Percentiles rank a stretch among this genome's conserved stretches.
These are phyloP conservation scores for Saccharomycopsis lassenensis DNA, from an alignment of 805 yeast genomes.

Conservation along the genomic window DNA sequence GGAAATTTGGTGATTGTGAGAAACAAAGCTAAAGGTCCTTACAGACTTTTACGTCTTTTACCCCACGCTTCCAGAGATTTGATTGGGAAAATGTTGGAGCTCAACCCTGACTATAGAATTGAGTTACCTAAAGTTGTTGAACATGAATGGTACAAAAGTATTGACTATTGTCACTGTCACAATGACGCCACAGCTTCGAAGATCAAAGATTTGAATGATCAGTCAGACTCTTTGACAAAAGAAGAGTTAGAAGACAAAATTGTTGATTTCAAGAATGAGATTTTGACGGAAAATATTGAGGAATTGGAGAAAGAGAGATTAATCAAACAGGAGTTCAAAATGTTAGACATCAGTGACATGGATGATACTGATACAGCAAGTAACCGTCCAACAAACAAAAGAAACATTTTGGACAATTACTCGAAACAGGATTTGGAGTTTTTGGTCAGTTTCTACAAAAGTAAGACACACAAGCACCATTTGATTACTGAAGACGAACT, in stretches of 20 bases:
- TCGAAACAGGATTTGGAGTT: slow-evolving; percentile 14
- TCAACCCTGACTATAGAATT: slow-evolving; percentile 49
- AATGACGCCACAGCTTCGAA: slow-evolving; percentile 9
- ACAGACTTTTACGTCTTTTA: slow-evolving; percentile 63
- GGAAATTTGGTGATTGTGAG: slow-evolving; percentile 22
- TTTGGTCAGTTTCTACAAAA: slow-evolving; percentile 18
- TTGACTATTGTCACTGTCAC: slow-evolving; percentile 41
- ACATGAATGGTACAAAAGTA: slow-evolving; percentile 47
- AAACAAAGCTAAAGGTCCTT: slow-evolving; percentile 57
- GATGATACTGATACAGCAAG: neutral
- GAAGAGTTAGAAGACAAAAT: slow-evolving; percentile 16
- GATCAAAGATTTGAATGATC: slow-evolving; percentile 1
- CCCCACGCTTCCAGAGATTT: slow-evolving; percentile 81
- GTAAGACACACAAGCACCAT: slow-evolving; percentile 49
- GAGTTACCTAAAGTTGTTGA: slow-evolving; percentile 43
- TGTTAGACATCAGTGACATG: slow-evolving; percentile 14
- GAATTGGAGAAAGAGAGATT: slow-evolving; percentile 17
- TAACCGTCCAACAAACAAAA: neutral
- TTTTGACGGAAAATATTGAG: slow-evolving; percentile 15
- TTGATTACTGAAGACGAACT: slow-evolving; percentile 58
- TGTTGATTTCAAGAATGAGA: slow-evolving; percentile 15
- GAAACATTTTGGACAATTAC: slow-evolving; percentile 10
- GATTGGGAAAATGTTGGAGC: slow-evolving; percentile 53
- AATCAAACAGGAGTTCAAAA: slow-evolving; percentile 15
- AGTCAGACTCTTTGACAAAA: slow-evolving; percentile 5